phyloP scores from a whole-genome alignment of 441 rosid species.

The Flueggea neowawraea region DNA sequence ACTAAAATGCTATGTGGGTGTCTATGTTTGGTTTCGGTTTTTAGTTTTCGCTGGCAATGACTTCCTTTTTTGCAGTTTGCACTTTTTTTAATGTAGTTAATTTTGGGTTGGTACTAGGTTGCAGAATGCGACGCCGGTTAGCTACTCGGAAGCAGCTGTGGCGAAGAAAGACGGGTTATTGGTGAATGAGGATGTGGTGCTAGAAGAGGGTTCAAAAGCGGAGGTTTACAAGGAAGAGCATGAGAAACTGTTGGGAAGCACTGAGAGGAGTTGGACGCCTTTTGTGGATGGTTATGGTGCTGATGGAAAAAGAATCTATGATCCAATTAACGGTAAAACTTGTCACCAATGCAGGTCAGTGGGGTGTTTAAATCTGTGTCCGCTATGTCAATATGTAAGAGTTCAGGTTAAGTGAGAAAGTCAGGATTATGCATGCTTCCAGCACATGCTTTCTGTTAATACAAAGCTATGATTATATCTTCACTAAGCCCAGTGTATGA shows the following conservation, averaged over 20 bases:
- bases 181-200: constrained; percentile 15
- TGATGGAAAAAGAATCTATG: constrained; percentile 75
- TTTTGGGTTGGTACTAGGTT: constrained; percentile 6
- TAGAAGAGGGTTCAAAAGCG: constrained; percentile 45
- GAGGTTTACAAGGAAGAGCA: constrained; percentile 80
- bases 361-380: background rate
- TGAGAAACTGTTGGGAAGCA: constrained; percentile 71
- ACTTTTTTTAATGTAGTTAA: background rate
- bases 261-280: constrained; percentile 68
- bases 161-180: constrained; percentile 24
- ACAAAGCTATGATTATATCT: too few species aligned
- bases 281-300: constrained; percentile 78
- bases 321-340: constrained; percentile 76
- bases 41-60: background rate
- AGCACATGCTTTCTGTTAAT: too few species aligned
- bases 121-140: constrained; percentile 29
- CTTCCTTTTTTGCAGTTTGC: background rate
- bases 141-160: constrained; percentile 41
- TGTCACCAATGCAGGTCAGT: constrained; percentile 94
- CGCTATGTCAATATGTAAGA: too few species aligned
- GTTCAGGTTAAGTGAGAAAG: too few species aligned
- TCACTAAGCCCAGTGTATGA: too few species aligned
- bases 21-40: too few species aligned
- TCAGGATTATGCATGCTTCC: too few species aligned
- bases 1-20: too few species aligned